Percentiles rank a stretch among this genome's conserved stretches.
These are phyloP conservation scores for Penicillium sp. DNA, from an alignment of 2,329 filamentous ascomycete genomes.

Conservation along the genomic window DNA sequence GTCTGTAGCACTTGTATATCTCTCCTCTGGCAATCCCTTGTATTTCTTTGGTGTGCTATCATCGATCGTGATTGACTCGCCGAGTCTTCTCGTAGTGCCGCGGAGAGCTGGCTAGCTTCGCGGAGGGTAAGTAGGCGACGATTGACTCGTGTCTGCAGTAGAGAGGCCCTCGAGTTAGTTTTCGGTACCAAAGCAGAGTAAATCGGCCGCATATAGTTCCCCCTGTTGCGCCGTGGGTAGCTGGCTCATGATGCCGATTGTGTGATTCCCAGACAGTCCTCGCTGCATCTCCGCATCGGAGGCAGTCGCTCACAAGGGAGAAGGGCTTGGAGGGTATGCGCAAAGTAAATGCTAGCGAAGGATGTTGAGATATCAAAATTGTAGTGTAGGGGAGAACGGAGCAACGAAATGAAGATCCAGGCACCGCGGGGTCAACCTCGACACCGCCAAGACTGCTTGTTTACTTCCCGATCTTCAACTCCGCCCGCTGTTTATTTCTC, in stretches of 20 bases:
- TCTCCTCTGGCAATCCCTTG: constrained; percentile 90
- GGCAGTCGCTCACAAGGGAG: constrained; percentile 6
- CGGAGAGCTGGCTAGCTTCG: constrained; percentile 65
- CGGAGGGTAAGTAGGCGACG: constrained; percentile 76
- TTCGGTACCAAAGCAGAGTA: constrained; percentile 1
- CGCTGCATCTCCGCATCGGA: constrained; percentile 18
- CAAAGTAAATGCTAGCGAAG: neutral
- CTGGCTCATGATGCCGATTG: constrained; percentile 57
- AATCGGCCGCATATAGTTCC: constrained; percentile 65
- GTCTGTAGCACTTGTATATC: constrained; percentile 92
- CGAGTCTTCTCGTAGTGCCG: constrained; percentile 68
- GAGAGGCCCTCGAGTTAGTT: constrained; percentile 6
- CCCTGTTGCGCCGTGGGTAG: constrained; percentile 75
- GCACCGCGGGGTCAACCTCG: constrained; percentile 19
- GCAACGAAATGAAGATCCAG: constrained; percentile 15
- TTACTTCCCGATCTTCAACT: constrained; percentile 23
- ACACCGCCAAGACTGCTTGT: constrained; percentile 24
- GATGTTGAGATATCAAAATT: neutral
- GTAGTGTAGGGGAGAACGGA: constrained; percentile 1
- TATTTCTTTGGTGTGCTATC: constrained; percentile 85
- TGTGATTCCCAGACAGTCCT: constrained; percentile 16
- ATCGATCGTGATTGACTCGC: constrained; percentile 65
- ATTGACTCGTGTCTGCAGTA: constrained; percentile 78
- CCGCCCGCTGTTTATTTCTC: constrained; percentile 18
- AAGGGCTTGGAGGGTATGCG: neutral